Evolutionary conservation across 2,329 filamentous ascomycete genomes (phyloP), one percentile per base, ranked within the genome.

Genomic region (Fusarium scirpi): DNA sequence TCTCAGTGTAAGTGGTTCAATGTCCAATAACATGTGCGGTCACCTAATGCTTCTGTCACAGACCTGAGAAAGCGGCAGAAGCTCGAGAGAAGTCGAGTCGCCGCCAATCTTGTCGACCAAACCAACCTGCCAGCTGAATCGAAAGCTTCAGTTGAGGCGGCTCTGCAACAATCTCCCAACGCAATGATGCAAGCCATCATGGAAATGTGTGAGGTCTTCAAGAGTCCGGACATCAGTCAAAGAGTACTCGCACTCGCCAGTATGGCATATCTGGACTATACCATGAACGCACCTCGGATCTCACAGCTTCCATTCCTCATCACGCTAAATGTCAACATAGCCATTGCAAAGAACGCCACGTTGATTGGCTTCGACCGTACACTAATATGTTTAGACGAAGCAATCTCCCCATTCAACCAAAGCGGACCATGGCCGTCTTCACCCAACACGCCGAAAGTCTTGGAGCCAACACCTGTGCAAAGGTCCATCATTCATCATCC

Each of bases 261-360:
- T 6, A 63, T 67, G 11, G 25, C 64, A 1, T 67, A 67, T 6
- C 3, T 63, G 41, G 63, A 67, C 41, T 67, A 67, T 1, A 48
- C 43, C 1, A 63, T 67, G 57, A 67, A 67, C 7, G 29, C 41
- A 0, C 64, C 64, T 11, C 49, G 58, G 0, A 16, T 67, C 16
- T 67, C 64, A 1, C 57, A 67, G 8, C 41, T 67, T 3, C 64
- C 64, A 7, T n/a, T 67, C 0, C 63, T 67, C 0, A 67, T 67
- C 12, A 67, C 57, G 1, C 22, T 67, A 2, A 67, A 67, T 7
- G 65, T 67, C 8, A 45, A 32, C 9, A 67, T 67, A 20, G 64
- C 63, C 1, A 56, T 67, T 2, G 63, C 64, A 0, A 67, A 58
- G 0, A 67, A 67, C 4, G 64, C 63, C 4, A 43, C 32, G 2